These are phyloP conservation scores for Hypomyces rosellus DNA, from an alignment of 2,329 filamentous ascomycete species.

Conservation along the genomic window DNA sequence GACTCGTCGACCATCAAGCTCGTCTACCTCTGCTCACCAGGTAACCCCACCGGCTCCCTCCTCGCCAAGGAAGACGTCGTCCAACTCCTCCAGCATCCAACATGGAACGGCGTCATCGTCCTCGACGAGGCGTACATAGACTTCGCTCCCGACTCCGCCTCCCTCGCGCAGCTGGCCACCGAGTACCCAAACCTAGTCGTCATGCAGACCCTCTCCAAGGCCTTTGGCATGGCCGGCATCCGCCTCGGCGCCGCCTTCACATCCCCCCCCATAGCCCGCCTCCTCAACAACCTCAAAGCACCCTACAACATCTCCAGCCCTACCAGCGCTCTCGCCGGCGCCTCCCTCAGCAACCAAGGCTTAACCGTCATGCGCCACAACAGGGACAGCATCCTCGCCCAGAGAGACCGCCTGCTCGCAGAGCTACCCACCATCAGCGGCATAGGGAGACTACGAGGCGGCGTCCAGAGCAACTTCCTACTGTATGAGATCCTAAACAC, in stretches of 20 bases:
- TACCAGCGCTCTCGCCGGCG: constrained; percentile 72
- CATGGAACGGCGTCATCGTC: constrained; percentile 91
- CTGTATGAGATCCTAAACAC: constrained; percentile 79
- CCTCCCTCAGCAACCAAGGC: constrained; percentile 62
- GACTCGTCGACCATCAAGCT: constrained; percentile 65
- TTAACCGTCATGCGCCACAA: constrained; percentile 67
- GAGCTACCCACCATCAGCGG: constrained; percentile 72
- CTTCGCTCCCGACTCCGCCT: constrained; percentile 71
- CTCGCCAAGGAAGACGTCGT: constrained; percentile 70
- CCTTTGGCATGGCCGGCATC: constrained; percentile 92
- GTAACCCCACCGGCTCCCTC: constrained; percentile 83
- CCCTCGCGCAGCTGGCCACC: constrained; percentile 82
- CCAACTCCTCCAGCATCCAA: constrained; percentile 71
- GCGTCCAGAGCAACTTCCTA: constrained; percentile 78
- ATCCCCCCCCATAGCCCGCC: constrained; percentile 61
- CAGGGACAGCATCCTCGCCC: constrained; percentile 61
- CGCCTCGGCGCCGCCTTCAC: constrained; percentile 82
- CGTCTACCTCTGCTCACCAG: constrained; percentile 87
- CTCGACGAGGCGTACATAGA: constrained; percentile 96
- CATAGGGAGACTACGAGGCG: constrained; percentile 75
- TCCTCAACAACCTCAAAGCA: constrained; percentile 90
- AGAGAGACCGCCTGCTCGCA: constrained; percentile 67
- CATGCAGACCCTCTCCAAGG: constrained; percentile 98
- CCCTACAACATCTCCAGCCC: constrained; percentile 93
- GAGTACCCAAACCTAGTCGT: constrained; percentile 96